Evolutionary conservation across 1,139 yeast species (phyloP).

Genomic region (Saccharomyces pastorianus): DNA sequence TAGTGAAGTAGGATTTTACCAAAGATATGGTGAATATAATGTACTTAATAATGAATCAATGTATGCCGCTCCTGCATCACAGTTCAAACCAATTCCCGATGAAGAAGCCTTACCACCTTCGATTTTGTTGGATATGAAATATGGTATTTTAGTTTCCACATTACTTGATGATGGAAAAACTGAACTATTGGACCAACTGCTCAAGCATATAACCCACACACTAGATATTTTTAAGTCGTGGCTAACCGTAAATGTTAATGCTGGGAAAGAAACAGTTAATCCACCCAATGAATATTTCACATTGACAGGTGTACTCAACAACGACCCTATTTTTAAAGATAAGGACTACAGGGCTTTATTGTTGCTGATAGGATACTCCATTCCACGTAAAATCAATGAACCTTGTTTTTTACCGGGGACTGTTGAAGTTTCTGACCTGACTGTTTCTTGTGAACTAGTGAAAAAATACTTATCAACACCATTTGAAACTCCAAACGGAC

Average conservation of each 20-base stretch:
- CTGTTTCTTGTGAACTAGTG: conserved; percentile 13
- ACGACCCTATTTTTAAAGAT: conserved; percentile 19
- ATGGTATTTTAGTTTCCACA: conserved; percentile 29
- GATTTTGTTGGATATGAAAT: conserved; percentile 19
- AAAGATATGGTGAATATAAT: conserved; percentile 41
- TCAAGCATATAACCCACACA: conserved; percentile 14
- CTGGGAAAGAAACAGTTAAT: conserved; percentile 4
- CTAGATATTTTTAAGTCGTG: conserved; percentile 16
- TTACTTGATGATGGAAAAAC: conserved; percentile 27
- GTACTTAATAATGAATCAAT: conserved; percentile 5
- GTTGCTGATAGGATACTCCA: conserved; percentile 20
- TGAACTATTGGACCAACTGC: conserved; percentile 17
- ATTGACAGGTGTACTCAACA: conserved; percentile 2
- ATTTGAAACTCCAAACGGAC: conserved; percentile 28
- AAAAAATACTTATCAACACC: conserved; percentile 22
- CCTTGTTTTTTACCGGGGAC: conserved; percentile 19
- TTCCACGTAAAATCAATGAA: conserved; percentile 20
- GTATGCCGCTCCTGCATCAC: conserved; percentile 20
- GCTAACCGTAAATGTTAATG: conserved; percentile 11
- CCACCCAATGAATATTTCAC: conserved; percentile 14
- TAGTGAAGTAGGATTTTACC: conserved; percentile 35
- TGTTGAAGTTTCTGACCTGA: conserved; percentile 12
- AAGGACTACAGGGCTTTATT: conserved; percentile 28
- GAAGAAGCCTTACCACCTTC: conserved; percentile 19
- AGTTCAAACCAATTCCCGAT: conserved; percentile 20